A percentile compares a stretch with the other conserved stretches of the same genome.
phyloP scores from a whole-genome alignment of 306 rosid species.

The Rosa chinensis region DNA sequence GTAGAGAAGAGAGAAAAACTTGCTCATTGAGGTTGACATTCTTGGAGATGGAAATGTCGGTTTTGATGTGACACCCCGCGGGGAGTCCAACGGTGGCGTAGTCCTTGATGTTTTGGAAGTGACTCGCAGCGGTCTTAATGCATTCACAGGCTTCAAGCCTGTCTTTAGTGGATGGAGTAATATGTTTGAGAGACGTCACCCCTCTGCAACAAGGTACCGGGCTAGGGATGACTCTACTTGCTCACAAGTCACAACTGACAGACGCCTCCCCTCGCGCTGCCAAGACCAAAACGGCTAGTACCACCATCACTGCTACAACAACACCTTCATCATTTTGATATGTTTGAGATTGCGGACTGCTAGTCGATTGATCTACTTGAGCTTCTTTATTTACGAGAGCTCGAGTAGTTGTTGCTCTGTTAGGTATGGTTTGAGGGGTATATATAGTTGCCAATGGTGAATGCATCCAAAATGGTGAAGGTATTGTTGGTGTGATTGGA shows the following conservation, averaged over 20 bases:
- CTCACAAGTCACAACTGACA: no score
- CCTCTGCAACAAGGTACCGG: no score
- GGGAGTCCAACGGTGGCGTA: slow-evolving; percentile 19
- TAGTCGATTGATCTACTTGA: no score
- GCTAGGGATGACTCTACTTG: no score
- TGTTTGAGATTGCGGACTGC: no score
- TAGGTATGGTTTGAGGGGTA: not conserved
- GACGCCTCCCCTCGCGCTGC: not conserved
- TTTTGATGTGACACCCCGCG: slow-evolving; percentile 11
- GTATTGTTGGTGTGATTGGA: not conserved
- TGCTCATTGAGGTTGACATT: slow-evolving; percentile 19
- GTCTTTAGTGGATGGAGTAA: not conserved
- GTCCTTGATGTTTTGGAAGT: not conserved
- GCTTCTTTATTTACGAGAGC: no score
- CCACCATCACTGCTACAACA: not conserved
- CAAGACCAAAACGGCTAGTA: not conserved
- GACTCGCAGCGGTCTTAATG: not conserved
- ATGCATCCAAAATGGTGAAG: not conserved
- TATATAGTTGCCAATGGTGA: no score
- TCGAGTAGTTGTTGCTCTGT: no score
- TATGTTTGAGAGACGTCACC: no score
- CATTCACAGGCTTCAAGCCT: slow-evolving; percentile 32
- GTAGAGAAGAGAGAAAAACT: not conserved
- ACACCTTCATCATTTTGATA: no score
- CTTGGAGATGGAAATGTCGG: slow-evolving; percentile 21